Evolutionary conservation across 78 protist species (phyloP), one percentile per base, ranked within the genome.

Genomic region (Dictyostelium purpureum): DNA sequence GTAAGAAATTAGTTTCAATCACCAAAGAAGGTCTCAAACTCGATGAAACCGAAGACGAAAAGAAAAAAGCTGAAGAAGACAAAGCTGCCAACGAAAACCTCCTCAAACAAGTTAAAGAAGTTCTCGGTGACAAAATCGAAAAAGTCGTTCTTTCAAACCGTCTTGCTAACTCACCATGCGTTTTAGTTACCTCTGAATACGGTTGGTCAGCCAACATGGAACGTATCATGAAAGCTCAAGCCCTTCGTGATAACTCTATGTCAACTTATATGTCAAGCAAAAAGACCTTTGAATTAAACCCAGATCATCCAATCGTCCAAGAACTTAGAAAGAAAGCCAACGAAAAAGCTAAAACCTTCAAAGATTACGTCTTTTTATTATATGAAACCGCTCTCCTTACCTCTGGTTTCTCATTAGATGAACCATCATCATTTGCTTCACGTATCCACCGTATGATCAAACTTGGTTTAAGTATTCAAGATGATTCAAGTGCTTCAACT

Each of bases 171-270:
- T 96, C 99, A 63, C 99, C 99, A 45, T 97, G 99, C 92, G 35
- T 31, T 80, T 94, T 99, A 57, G 99, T 98, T 79, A 98, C 99
- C 40, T 97, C 97, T 79, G 99, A 98, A 96, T 97, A 79, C 87
- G 99, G 99, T 65, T 98, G 99, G 99, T 96, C 99, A 35, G 99
- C 99, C 89, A 97, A 99, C 96, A 98, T 99, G 99, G 99, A 98
- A 97, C 95, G 99, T 77, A 98, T 99, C 98, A 98, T 99, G 99
- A 98, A 98, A 97, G 99, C 99, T 28, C 99, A 99, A 97, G 99
- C 99, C 10, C 98, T 98, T 31, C 98, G 99, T 76, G 99, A 99
- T 94, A 33, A 73, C 52, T 79, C 98, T 88, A 97, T 98, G 99
- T 87, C 98, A 24, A 66, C 97, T 56, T 97, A 97, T 98, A 99